Conservation (phyloP, 148 eudicot species). For the Chenopodium suecicum region DNA sequence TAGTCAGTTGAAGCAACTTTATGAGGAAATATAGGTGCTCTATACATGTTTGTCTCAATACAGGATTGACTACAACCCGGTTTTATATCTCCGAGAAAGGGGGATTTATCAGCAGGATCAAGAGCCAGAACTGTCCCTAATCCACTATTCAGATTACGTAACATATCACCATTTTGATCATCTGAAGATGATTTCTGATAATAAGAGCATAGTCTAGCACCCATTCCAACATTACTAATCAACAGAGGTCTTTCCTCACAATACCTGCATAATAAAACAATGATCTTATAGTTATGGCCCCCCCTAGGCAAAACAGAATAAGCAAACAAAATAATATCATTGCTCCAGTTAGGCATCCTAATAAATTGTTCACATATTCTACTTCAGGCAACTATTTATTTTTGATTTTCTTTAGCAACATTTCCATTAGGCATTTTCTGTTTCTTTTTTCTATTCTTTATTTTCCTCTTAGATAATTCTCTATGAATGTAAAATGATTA, state of each 20-base stretch:
- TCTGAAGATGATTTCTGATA: constrained; percentile 80
- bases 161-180: constrained; percentile 69
- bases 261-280: constrained; percentile 52
- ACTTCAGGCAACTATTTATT: too few relatives aligned
- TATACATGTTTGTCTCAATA: constrained; percentile 93
- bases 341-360: too few relatives aligned
- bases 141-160: constrained; percentile 57
- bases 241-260: constrained; percentile 97
- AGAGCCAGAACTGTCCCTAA: constrained; percentile 80
- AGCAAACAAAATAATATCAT: background rate
- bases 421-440: too few relatives aligned
- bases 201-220: constrained; percentile 92
- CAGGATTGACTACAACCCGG: constrained; percentile 82
- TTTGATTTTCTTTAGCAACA: too few relatives aligned
- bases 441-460: too few relatives aligned
- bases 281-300: background rate
- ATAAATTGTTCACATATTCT: too few relatives aligned
- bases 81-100: constrained; percentile 93
- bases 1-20: constrained; percentile 90
- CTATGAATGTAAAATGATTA: too few relatives aligned
- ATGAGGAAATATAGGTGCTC: constrained; percentile 87
- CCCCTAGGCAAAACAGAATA: background rate
- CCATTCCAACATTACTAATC: constrained; percentile 93
- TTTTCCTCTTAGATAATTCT: too few relatives aligned
- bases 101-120: constrained; percentile 97